phyloP scores from a whole-genome alignment of 1,284 basidiomycete genomes.

The Cryptococcus hybrid region DNA sequence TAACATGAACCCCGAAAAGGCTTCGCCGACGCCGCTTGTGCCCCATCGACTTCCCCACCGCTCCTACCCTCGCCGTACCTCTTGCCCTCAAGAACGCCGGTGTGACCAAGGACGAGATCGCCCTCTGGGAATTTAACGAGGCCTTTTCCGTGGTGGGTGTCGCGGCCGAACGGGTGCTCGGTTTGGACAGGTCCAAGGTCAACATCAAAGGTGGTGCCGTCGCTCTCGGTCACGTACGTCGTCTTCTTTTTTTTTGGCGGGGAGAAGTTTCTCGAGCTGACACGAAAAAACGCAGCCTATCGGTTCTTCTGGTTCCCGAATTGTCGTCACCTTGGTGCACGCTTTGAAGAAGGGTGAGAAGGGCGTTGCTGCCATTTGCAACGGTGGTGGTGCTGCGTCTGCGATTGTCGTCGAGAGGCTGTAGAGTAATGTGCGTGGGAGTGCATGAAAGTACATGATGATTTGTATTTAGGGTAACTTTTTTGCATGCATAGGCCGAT shows the following conservation, averaged over 20 bases:
- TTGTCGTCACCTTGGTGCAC: slow-evolving; percentile 92
- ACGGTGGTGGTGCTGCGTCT: slow-evolving; percentile 91
- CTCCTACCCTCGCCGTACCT: slow-evolving; percentile 89
- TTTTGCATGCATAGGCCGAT: too few relatives aligned
- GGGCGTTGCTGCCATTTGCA: slow-evolving; percentile 97
- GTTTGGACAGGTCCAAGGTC: slow-evolving; percentile 81
- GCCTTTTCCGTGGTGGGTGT: slow-evolving; percentile 95
- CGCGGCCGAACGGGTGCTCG: slow-evolving; percentile 84
- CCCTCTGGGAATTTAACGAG: slow-evolving; percentile 96
- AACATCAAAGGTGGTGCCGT: slow-evolving; percentile 94
- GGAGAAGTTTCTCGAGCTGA: slow-evolving; percentile 4
- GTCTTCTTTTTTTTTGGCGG: background rate
- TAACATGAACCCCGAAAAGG: slow-evolving; percentile 55
- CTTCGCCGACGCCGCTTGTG: slow-evolving; percentile 94
- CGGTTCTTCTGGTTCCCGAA: slow-evolving; percentile 92
- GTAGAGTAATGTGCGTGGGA: slow-evolving; percentile 41
- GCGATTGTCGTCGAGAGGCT: slow-evolving; percentile 85
- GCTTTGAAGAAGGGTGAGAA: slow-evolving; percentile 92
- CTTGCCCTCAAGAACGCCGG: slow-evolving; percentile 84
- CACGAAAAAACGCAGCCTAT: slow-evolving; percentile 63
- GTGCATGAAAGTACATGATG: too few relatives aligned
- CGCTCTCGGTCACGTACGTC: slow-evolving; percentile 74
- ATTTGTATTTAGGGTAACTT: too few relatives aligned
- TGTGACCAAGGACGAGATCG: slow-evolving; percentile 77
- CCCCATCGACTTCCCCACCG: slow-evolving; percentile 95